A percentile compares a stretch with the other conserved stretches of the same genome.
These are phyloP conservation scores for Scheffersomyces amazonensis DNA, from an alignment of 805 yeast genomes.

Conservation along the genomic window DNA sequence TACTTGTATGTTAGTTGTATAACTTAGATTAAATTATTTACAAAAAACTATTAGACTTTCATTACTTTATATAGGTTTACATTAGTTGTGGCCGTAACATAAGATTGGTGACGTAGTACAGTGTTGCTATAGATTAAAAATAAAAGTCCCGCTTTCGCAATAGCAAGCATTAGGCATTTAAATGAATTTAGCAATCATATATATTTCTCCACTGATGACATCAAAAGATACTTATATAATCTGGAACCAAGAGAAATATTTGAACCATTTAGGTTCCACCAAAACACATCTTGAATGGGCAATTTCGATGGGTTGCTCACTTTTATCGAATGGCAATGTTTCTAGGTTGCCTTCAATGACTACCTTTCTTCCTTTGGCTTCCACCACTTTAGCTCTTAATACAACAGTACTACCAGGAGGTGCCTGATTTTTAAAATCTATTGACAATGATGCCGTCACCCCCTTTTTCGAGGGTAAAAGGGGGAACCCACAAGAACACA, in stretches of 20 bases:
- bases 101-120: no score
- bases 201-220: no score
- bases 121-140: no score
- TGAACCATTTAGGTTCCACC: conserved; percentile 89
- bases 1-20: neutral
- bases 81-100: neutral
- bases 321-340: conserved; percentile 39
- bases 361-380: conserved; percentile 77
- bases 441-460: conserved; percentile 76
- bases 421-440: conserved; percentile 64
- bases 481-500: conserved; percentile 84
- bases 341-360: conserved; percentile 66
- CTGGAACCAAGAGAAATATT: conserved; percentile 50
- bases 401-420: conserved; percentile 63
- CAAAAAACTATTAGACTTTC: neutral
- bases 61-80: conserved; percentile 1
- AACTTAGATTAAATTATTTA: neutral
- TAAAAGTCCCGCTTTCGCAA: no score
- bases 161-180: no score
- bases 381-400: conserved; percentile 62
- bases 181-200: no score
- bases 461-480: conserved; percentile 78
- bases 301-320: conserved; percentile 31
- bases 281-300: conserved; percentile 69
- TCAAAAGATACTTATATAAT: no score